Evolutionary conservation across 495 filamentous ascomycete genomes (phyloP), one percentile per base, ranked within the genome.

Genomic region (Chlorociboria aeruginascens): DNA sequence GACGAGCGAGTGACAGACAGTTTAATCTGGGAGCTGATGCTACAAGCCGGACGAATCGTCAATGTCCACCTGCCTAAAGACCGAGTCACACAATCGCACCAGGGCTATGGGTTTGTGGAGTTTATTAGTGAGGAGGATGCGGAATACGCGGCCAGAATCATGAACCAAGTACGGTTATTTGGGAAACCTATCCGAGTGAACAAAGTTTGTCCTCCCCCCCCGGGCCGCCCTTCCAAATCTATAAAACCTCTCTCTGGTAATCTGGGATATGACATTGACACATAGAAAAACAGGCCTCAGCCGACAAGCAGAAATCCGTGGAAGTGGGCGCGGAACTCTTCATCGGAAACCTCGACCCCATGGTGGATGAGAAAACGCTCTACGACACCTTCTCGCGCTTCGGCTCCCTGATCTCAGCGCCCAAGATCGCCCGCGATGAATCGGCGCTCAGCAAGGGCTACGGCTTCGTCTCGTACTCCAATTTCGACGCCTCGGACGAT

Each of bases 61-160:
- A 96, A 96, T 63, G 90, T 99, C 41, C 92, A 99, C 63, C 73
- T 99, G 43, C 92, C 92, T 13, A 95, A 95, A 71, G 92, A 99
- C 61, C 84, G 92, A 60, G 92, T 99, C 41, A 95, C 90, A 17
- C 88, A 95, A 56, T 81, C 79, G 13, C 92, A 99, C 65, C 92
- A 97, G 69, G 93, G 93, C 46, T 99, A 94, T 74, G 92, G 92
- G 48, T 99, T 99, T 62, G 90, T 99, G 61, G 92, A 97, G 63
- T 97, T 96, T 63, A 89, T 86, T 57, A 89, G 82, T 50, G 90
- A 96, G 59, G 86, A 89, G 58, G 90, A 96, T 64, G 92, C 92
- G 48, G 92, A 97, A 61, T 99, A 99, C 67, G 92, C 92, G 8
- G 85, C 89, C 45, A 83, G 89, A 58, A 86, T 95, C 46, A 93